Percentiles rank a stretch among this genome's conserved stretches.
Conservation (phyloP, 176 grass and related monocot species). For the Rhynchospora pubera region DNA sequence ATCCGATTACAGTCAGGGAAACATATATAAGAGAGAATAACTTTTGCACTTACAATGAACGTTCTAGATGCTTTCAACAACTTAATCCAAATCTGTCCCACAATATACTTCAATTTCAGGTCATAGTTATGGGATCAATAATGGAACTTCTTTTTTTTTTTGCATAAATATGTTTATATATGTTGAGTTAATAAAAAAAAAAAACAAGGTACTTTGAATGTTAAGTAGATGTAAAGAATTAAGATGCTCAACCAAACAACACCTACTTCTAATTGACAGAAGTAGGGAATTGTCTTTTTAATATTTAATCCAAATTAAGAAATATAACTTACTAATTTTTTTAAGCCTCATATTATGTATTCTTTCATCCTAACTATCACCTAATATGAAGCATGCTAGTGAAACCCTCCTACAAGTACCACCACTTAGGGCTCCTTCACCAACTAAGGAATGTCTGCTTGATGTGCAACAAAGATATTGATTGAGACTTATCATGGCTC, state of each 20-base stretch:
- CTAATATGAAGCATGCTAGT: neutral
- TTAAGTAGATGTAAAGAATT: neutral
- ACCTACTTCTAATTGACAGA: neutral
- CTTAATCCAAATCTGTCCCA: too few species aligned
- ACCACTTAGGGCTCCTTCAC: neutral
- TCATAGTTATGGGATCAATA: neutral
- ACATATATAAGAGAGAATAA: too few species aligned
- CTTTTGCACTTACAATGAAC: too few species aligned
- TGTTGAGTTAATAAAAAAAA: neutral
- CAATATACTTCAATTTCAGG: neutral
- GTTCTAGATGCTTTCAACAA: too few species aligned
- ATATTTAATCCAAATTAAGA: neutral
- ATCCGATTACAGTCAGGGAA: too few species aligned
- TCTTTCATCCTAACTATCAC: slow-evolving; percentile 1
- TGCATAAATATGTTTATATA: neutral
- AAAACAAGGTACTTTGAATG: neutral
- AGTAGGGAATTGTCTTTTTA: neutral
- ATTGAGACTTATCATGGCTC: neutral
- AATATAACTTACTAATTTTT: neutral
- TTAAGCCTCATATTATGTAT: neutral
- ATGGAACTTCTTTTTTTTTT: neutral
- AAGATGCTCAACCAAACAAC: neutral
- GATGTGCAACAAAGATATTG: neutral
- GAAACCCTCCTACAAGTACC: neutral
- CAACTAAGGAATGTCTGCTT: slow-evolving; percentile 9